phyloP scores from a whole-genome alignment of 257 asterid genomes.

The Perilla frutescens region DNA sequence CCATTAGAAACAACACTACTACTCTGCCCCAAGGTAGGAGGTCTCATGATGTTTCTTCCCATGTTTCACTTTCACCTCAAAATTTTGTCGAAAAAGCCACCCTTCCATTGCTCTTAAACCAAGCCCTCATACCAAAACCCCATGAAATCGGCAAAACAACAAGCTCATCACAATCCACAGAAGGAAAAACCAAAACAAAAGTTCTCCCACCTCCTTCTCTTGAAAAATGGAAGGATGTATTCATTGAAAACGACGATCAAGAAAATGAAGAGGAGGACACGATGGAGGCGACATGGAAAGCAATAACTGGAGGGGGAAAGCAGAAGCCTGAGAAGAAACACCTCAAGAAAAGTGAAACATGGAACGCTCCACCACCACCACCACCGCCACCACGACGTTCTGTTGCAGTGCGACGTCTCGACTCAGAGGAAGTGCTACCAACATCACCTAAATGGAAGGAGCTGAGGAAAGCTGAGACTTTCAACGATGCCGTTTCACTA shows the following conservation, averaged over 20 bases:
- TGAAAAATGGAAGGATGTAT: neutral
- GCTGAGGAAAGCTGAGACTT: slow-evolving; percentile 64
- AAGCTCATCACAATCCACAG: neutral
- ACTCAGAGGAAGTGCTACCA: slow-evolving; percentile 45
- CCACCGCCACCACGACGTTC: neutral
- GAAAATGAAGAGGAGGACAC: slow-evolving; percentile 40
- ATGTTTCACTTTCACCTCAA: too few relatives aligned
- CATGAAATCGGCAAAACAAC: slow-evolving; percentile 10
- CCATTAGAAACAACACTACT: neutral
- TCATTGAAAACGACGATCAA: neutral
- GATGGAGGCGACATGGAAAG: slow-evolving; percentile 74
- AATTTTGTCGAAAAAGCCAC: too few relatives aligned
- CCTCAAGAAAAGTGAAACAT: slow-evolving; percentile 60
- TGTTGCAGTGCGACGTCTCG: slow-evolving; percentile 23
- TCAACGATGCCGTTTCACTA: slow-evolving; percentile 61
- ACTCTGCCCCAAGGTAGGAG: too few relatives aligned
- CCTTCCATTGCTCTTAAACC: neutral
- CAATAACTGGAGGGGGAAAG: slow-evolving; percentile 46
- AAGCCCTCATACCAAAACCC: neutral
- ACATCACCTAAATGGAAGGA: slow-evolving; percentile 52
- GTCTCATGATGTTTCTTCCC: too few relatives aligned
- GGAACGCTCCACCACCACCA: slow-evolving; percentile 30
- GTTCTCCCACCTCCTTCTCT: neutral
- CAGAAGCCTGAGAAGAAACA: slow-evolving; percentile 35
- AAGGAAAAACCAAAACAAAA: too few relatives aligned